phyloP scores from a whole-genome alignment of 148 eudicot genomes.

The Vaccinium darrowii region DNA sequence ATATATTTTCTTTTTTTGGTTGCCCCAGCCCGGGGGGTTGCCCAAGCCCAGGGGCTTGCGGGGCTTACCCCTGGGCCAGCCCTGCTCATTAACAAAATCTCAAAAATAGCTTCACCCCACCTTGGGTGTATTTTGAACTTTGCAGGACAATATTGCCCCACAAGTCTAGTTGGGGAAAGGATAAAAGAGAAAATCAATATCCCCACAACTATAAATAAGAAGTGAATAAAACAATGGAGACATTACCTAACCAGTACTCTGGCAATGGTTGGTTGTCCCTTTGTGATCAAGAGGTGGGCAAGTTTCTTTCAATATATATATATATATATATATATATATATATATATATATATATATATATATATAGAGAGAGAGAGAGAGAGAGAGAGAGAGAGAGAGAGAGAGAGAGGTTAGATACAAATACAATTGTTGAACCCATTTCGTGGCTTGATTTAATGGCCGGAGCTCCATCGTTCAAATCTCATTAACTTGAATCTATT shows the following conservation, averaged over 20 bases:
- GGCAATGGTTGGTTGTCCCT: background rate
- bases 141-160: background rate
- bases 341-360: too few relatives aligned
- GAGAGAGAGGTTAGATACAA: too few relatives aligned
- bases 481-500: background rate
- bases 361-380: too few relatives aligned
- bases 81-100: too few relatives aligned
- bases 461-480: background rate
- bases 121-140: background rate
- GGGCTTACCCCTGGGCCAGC: too few relatives aligned
- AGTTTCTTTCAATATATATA: background rate
- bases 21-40: too few relatives aligned
- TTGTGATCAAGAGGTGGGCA: background rate
- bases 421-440: too few relatives aligned
- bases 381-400: too few relatives aligned
- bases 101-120: too few relatives aligned
- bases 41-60: too few relatives aligned
- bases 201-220: background rate
- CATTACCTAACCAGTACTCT: background rate
- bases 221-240: background rate
- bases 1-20: too few relatives aligned
- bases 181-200: background rate
- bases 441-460: background rate
- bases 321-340: too few relatives aligned
- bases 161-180: background rate